These are phyloP conservation scores for Circinella minor DNA, from an alignment of 371 early-diverging fungal species.

Conservation along the genomic window DNA sequence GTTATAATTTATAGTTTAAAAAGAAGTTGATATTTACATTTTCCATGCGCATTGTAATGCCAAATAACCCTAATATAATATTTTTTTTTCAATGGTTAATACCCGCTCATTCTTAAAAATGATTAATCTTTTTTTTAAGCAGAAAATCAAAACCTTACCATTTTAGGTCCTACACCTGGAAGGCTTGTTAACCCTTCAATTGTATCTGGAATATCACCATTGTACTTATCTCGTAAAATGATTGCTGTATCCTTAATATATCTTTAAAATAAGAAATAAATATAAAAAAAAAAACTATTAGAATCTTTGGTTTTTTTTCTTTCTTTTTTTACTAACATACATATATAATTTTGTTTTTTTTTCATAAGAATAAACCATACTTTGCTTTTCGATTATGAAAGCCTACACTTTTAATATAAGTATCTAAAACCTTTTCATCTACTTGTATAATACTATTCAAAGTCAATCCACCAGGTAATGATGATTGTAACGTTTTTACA, in stretches of 20 bases:
- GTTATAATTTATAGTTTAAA: not conserved
- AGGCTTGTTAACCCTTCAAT: constrained; percentile 79
- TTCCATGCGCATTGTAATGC: constrained; percentile 90
- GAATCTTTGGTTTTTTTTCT: not conserved
- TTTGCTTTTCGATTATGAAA: constrained; percentile 89
- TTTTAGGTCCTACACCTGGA: constrained; percentile 98
- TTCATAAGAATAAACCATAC: constrained; percentile 26
- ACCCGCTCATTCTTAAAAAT: not conserved
- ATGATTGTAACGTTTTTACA: constrained; percentile 67
- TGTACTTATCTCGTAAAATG: constrained; percentile 73
- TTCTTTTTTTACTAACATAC: no score
- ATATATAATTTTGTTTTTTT: no score
- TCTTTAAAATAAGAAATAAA: constrained; percentile 15
- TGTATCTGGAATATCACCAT: constrained; percentile 87
- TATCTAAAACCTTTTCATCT: constrained; percentile 66
- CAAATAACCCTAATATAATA: constrained; percentile 67
- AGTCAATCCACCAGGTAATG: constrained; percentile 69
- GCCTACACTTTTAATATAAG: constrained; percentile 84
- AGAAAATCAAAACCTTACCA: constrained; percentile 49
- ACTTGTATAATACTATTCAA: constrained; percentile 60
- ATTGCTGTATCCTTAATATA: constrained; percentile 79
- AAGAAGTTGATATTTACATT: constrained; percentile 39
- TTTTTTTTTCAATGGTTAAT: not conserved
- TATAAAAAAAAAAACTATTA: not conserved
- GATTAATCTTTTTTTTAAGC: no score